phyloP scores from a whole-genome alignment of 306 rosid species.

The Rubus idaeus region DNA sequence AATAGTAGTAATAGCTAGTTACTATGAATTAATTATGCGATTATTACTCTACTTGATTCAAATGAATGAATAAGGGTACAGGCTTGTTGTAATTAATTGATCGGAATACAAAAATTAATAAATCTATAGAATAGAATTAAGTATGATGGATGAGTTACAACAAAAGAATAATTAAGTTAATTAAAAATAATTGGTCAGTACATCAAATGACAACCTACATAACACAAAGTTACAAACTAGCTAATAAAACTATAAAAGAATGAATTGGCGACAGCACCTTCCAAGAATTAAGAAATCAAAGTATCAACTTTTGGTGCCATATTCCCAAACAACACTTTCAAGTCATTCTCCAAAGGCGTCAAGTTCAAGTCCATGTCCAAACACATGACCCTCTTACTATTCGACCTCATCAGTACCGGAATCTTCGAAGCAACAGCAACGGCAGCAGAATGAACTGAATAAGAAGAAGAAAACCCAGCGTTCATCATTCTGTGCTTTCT shows the following conservation, averaged over 20 bases:
- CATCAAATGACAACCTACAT: neutral
- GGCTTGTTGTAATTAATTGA: too few relatives aligned
- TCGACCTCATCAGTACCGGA: constrained; percentile 59
- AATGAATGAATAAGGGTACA: too few relatives aligned
- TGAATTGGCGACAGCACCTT: neutral
- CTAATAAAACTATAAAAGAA: neutral
- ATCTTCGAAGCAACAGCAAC: constrained; percentile 24
- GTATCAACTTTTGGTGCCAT: constrained; percentile 49
- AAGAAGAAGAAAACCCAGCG: neutral
- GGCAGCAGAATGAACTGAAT: neutral
- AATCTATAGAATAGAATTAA: neutral
- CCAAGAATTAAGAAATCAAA: constrained; percentile 24
- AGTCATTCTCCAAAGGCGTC: constrained; percentile 81
- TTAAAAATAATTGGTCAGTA: neutral
- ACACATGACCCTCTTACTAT: constrained; percentile 42
- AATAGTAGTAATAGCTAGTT: too few relatives aligned
- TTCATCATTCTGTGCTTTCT: constrained; percentile 48
- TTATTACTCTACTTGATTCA: too few relatives aligned
- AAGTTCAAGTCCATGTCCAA: constrained; percentile 64
- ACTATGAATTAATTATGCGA: too few relatives aligned
- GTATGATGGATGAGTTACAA: neutral
- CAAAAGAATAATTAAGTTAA: neutral
- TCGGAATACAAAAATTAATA: neutral
- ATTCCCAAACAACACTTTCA: constrained; percentile 59
- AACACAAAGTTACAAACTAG: neutral